phyloP scores from a whole-genome alignment of 2,329 filamentous ascomycete species.

The Aspergillus sp. region DNA sequence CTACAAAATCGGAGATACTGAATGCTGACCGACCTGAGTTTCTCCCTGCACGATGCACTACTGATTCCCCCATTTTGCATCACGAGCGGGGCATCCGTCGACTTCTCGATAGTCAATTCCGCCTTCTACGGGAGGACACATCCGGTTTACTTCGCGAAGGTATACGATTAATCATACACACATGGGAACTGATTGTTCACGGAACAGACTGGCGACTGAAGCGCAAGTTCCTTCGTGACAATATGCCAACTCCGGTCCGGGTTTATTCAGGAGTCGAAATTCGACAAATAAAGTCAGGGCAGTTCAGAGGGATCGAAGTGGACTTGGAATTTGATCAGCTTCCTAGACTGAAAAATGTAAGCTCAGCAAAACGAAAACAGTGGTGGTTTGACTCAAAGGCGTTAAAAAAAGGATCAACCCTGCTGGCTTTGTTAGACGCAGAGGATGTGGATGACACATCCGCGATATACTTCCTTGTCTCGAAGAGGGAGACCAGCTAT shows the following conservation, averaged over 20 bases:
- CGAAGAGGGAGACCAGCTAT: background rate
- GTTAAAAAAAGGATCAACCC: slow-evolving; percentile 1
- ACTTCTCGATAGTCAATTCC: slow-evolving; percentile 16
- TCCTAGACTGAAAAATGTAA: background rate
- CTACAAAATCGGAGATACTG: slow-evolving; percentile 11
- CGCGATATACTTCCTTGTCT: slow-evolving; percentile 11
- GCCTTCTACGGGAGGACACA: slow-evolving; percentile 16
- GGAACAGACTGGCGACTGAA: slow-evolving; percentile 9
- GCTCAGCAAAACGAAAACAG: background rate
- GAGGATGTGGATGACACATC: slow-evolving; percentile 1
- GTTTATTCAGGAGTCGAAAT: slow-evolving; percentile 10
- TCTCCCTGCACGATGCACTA: slow-evolving; percentile 4
- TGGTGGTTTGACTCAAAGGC: slow-evolving; percentile 7
- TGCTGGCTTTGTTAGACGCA: slow-evolving; percentile 12
- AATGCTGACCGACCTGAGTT: slow-evolving; percentile 6
- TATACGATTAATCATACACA: slow-evolving; percentile 7
- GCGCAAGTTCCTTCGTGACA: slow-evolving; percentile 4
- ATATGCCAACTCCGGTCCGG: slow-evolving; percentile 8
- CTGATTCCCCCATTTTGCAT: background rate
- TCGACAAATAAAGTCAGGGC: background rate
- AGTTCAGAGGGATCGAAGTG: slow-evolving; percentile 6
- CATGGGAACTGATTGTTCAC: slow-evolving; percentile 9
- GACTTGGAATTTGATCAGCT: slow-evolving; percentile 16
- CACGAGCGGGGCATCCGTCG: slow-evolving; percentile 13
- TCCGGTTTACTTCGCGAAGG: slow-evolving; percentile 14